Evolutionary conservation across 345 rosid species (phyloP).

Genomic region (Citrus medica): DNA sequence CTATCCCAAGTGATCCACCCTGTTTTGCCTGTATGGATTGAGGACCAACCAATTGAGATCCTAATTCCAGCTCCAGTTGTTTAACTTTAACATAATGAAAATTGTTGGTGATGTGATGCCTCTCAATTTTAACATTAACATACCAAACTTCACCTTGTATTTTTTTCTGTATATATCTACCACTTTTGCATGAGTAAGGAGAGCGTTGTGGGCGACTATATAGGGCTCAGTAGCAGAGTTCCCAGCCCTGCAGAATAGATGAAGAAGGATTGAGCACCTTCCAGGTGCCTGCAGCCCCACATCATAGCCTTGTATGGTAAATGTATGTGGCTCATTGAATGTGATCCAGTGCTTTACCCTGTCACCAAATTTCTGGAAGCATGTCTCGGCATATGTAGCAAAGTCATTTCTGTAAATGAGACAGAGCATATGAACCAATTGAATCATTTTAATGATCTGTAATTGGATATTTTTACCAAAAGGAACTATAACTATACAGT

Average conservation of each 20-base stretch:
- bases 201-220: constrained; percentile 72
- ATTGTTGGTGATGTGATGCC: not conserved
- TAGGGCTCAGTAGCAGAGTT: constrained; percentile 95
- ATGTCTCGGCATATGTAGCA: constrained; percentile 72
- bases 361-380: constrained; percentile 85
- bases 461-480: not conserved
- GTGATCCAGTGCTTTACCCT: constrained; percentile 93
- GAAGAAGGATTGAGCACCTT: constrained; percentile 71
- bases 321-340: constrained; percentile 91
- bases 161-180: constrained; percentile 65
- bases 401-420: constrained; percentile 61
- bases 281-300: constrained; percentile 89
- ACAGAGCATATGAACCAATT: not conserved
- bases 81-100: not conserved
- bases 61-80: not conserved
- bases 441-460: not conserved
- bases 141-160: constrained; percentile 49
- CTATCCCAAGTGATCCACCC: constrained; percentile 65
- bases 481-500: not conserved
- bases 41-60: not conserved
- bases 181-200: constrained; percentile 65
- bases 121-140: too few relatives aligned
- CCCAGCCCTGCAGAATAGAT: constrained; percentile 60
- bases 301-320: constrained; percentile 83
- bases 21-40: constrained; percentile 52